Evolutionary conservation across 768 basidiomycete genomes (phyloP).

Genomic region (Clathrus columnatus): DNA sequence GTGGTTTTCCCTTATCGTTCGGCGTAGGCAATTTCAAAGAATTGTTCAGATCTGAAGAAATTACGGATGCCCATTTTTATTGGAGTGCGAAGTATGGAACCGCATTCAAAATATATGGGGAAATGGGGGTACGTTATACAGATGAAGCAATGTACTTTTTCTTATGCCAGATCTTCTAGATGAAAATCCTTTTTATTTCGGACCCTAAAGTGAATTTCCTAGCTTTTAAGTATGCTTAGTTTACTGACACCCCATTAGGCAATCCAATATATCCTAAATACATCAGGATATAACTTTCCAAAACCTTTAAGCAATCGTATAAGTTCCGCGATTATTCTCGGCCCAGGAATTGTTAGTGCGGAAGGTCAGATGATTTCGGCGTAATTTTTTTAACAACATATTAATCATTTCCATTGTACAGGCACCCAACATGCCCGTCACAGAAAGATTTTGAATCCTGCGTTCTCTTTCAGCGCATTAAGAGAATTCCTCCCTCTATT

Average conservation of each 20-base stretch:
- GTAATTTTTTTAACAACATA: no score
- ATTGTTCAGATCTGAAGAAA: neutral
- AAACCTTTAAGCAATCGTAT: conserved; percentile 21
- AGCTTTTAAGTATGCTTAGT: no score
- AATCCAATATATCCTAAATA: conserved; percentile 22
- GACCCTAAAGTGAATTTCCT: conserved; percentile 10
- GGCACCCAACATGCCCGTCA: conserved; percentile 20
- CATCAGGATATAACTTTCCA: conserved; percentile 20
- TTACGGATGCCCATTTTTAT: neutral
- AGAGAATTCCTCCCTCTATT: no score
- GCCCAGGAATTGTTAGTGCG: conserved; percentile 50
- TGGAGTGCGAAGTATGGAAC: conserved; percentile 1
- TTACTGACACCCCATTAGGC: no score
- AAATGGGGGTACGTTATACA: conserved; percentile 3
- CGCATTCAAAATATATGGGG: neutral
- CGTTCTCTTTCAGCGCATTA: no score
- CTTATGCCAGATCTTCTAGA: no score
- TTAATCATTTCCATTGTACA: no score
- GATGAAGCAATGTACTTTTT: neutral
- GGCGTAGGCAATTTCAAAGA: conserved; percentile 1
- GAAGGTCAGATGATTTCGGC: no score
- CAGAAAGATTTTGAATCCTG: no score
- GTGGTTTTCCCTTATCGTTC: no score
- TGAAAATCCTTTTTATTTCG: neutral
- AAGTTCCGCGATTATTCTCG: conserved; percentile 37